Base-by-base conservation (phyloP, 768 basidiomycete species). In the Tulasnella sp. region DNA sequence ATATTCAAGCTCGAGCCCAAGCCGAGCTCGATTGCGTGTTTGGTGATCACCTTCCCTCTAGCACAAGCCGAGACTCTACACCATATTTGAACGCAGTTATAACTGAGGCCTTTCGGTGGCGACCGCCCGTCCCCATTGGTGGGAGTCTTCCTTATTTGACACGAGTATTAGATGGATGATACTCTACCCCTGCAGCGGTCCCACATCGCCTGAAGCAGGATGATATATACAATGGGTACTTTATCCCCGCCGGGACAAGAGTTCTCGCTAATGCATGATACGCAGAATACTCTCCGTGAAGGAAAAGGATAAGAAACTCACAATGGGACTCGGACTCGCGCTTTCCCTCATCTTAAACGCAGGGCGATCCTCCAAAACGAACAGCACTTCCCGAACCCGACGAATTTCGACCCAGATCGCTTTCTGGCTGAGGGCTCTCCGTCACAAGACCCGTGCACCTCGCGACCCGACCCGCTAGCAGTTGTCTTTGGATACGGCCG, bases 21-120 rank as follows among this genome's bases (percentile, higher is more conserved):
- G 67, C 67, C 29, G 76, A 77, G 67, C 67, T 74, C 23, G 63
- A 70, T 17, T 47, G 59, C 10, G 63, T 70, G 24, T 63, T 75
- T 10, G 66, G 67, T 19, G 64, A 65, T 9, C 58, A 67, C 7
- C 69, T 75, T 73, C 44, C 67, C 0, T 56, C 58, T 2, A 55
- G 56, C 19, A 58, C 24, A 4, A 68, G 69, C 51, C 60, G 64
- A 10, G 45, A 49, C 29, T 1, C 56, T 45, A 49, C 63, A 32
- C 63, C 66, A 3, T 66, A 66, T 47, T 29, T 64, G 21, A 30
- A 64, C n/a, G 63, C 66, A 17, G 23, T 65, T 4, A 17, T 61
- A 23, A 50, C 56, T 24, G 65, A 66, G 49, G 53, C 52, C 13
- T 45, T 65, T 9, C 45, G 64, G 13, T 65, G 65, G 64, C 32